These are phyloP conservation scores for Calonectria naviculata DNA, from an alignment of 2,329 filamentous ascomycete genomes.

Conservation along the genomic window DNA sequence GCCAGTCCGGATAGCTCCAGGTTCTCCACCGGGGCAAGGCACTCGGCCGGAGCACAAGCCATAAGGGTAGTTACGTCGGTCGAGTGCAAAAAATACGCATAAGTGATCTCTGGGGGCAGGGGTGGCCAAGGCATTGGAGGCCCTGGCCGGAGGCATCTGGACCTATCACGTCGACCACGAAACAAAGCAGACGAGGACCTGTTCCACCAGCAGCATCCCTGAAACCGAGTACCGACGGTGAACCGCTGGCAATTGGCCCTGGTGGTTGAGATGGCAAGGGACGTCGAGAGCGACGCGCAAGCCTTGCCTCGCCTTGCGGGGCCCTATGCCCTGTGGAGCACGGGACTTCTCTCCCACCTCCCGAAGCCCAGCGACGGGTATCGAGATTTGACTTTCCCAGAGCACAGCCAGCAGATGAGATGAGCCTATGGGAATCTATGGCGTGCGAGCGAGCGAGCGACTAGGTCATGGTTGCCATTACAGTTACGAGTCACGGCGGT, in stretches of 20 bases:
- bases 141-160: neutral
- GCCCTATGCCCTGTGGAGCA: neutral
- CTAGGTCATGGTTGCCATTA: neutral
- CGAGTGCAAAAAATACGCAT: neutral
- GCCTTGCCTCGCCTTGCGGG: slow-evolving; percentile 9
- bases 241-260: slow-evolving; percentile 7
- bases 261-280: neutral
- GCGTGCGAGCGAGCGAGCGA: no score
- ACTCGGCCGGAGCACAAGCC: neutral
- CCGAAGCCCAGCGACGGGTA: neutral
- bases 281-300: slow-evolving; percentile 18
- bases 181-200: slow-evolving; percentile 15
- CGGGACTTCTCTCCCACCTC: slow-evolving; percentile 18
- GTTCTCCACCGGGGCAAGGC: neutral
- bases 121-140: neutral
- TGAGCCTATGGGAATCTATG: neutral
- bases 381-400: slow-evolving; percentile 1
- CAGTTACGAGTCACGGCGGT: neutral
- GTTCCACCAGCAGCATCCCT: slow-evolving; percentile 2
- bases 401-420: no score
- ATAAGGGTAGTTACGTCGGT: neutral
- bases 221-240: slow-evolving; percentile 14
- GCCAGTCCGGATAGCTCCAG: neutral
- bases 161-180: slow-evolving; percentile 11
- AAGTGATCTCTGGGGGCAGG: neutral